These are phyloP conservation scores for Hippophae gyantsensis DNA, from an alignment of 306 rosid genomes.

Conservation along the genomic window DNA sequence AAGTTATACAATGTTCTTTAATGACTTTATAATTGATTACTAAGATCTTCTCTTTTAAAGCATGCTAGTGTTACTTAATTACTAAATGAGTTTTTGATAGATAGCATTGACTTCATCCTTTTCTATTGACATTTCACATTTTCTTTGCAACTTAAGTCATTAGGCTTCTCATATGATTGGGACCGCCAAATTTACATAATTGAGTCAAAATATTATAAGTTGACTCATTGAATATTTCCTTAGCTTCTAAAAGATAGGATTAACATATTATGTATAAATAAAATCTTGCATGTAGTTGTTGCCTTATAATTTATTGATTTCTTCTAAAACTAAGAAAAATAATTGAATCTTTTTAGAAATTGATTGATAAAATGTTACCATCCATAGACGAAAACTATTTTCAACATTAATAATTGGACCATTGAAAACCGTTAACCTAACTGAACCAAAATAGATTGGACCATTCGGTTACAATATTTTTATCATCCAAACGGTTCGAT, in stretches of 20 bases:
- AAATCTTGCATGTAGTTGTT: constrained; percentile 11
- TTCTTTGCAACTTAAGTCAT: constrained; percentile 67
- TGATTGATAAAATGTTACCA: too few relatives aligned
- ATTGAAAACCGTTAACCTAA: too few relatives aligned
- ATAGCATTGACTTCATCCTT: constrained; percentile 15
- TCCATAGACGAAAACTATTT: too few relatives aligned
- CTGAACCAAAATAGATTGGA: too few relatives aligned
- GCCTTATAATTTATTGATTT: constrained; percentile 6
- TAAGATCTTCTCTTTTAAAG: background rate
- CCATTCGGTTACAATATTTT: too few relatives aligned
- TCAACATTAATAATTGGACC: too few relatives aligned
- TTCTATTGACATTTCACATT: constrained; percentile 17
- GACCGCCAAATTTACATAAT: constrained; percentile 87
- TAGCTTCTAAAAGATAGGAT: constrained; percentile 81
- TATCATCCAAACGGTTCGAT: too few relatives aligned
- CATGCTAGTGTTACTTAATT: background rate
- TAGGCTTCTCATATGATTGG: constrained; percentile 97
- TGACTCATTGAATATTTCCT: constrained; percentile 98
- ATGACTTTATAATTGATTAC: background rate
- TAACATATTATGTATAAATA: constrained; percentile 78
- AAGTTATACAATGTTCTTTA: constrained; percentile 40
- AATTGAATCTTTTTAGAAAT: too few relatives aligned
- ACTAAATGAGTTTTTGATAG: background rate
- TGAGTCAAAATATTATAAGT: constrained; percentile 85
- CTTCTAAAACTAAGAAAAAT: constrained; percentile 8